Conservation (phyloP, 2,329 filamentous ascomycete species). For the Microsporum audouinii region DNA sequence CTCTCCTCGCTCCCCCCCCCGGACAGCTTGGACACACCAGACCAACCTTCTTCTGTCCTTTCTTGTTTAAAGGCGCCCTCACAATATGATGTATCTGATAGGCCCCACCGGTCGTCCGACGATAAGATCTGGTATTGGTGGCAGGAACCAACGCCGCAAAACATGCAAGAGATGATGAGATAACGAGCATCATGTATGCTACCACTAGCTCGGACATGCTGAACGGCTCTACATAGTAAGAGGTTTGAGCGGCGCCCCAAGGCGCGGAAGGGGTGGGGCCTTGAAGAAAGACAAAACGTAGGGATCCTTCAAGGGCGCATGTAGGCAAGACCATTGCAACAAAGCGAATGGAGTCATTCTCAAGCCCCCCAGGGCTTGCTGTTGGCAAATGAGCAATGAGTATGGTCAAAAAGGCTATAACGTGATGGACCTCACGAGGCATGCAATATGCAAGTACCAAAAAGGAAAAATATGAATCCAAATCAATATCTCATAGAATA, state of each 20-base stretch:
- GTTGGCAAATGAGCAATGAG: no score
- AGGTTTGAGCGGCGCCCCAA: neutral
- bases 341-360: neutral
- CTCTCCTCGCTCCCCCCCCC: neutral
- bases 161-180: neutral
- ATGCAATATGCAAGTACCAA: neutral
- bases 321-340: neutral
- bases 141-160: neutral
- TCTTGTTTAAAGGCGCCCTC: neutral
- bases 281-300: neutral
- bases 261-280: neutral
- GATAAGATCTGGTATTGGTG: neutral
- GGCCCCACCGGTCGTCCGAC: neutral
- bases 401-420: neutral
- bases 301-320: neutral
- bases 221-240: neutral
- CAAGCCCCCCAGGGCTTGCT: neutral
- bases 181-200: neutral
- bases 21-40: neutral
- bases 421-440: neutral
- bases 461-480: neutral
- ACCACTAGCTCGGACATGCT: neutral
- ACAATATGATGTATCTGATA: constrained; percentile 1
- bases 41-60: neutral
- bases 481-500: neutral